Base-by-base conservation (phyloP, 2,329 filamentous ascomycete species). In the Fusarium annulatum region DNA sequence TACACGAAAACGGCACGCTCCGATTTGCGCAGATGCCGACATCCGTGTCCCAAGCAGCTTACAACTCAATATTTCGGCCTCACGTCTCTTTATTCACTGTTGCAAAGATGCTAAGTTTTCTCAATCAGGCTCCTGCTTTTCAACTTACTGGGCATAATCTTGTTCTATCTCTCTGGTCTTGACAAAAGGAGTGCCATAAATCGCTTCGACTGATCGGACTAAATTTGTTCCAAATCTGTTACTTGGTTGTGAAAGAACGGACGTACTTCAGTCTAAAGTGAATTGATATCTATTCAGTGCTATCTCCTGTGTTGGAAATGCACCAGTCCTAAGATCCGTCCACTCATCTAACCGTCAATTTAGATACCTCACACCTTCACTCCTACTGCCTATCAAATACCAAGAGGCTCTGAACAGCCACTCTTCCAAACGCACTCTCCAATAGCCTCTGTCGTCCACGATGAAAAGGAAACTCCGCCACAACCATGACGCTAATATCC, bases 401-500 rank as follows among this genome's bases (percentile, higher is more conserved):
- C 61, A 91, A 78, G 61, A 91, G 84, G 67, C 86, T 90, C 74
- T 87, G 86, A 71, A 91, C 75, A 38, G 71, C 76, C 26, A 87
- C 83, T 68, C 67, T 75, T 8, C 87, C 87, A 83, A 89, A 91
- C 1, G 88, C 87, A 59, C 73, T 72, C 61, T 74, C 67, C 28
- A 79, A 82, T 77, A 91, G 78, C 42, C 85, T 39, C 64, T 84
- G 79, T 49, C 88, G 83, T 5, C 88, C 89, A 70, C 83, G 80
- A 71, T 91, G 89, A 63, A 82, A 11, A 7, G 59, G 67, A 42
- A 92, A 89, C 78, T 91, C 89, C 2, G 86, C 89, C 26, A 91
- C 84, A 1, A 85, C 85, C 81, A 89, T 82, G n/a, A 89, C 77
- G 8, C 71, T 81, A 28, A 90, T 66, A 70, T 85, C n/a, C 43